These are phyloP conservation scores for Tremellales sp. DNA, from an alignment of 1,284 basidiomycete species.

Conservation along the genomic window DNA sequence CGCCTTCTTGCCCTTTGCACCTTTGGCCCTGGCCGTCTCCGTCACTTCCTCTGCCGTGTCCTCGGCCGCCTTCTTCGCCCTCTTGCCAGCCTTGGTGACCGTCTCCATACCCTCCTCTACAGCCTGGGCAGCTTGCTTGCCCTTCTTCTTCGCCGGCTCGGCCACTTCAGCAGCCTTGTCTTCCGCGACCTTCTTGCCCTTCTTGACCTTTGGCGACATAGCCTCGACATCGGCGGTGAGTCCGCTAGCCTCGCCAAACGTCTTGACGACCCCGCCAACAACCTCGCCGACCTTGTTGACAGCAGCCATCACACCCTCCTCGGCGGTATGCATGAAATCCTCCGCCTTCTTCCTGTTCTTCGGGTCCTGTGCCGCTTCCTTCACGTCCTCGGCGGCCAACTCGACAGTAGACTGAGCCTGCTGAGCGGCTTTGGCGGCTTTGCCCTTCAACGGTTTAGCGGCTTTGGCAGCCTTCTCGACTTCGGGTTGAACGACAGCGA, in stretches of 20 bases:
- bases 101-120: constrained; percentile 8
- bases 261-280: constrained; percentile 31
- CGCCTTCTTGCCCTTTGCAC: constrained; percentile 13
- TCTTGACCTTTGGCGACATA: constrained; percentile 8
- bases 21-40: constrained; percentile 12
- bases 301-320: constrained; percentile 24
- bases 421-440: constrained; percentile 19
- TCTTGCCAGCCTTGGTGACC: constrained; percentile 9
- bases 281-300: constrained; percentile 44
- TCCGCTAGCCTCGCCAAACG: constrained; percentile 33
- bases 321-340: constrained; percentile 35
- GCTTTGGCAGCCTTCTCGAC: constrained; percentile 24
- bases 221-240: constrained; percentile 11
- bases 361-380: constrained; percentile 23
- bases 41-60: constrained; percentile 9
- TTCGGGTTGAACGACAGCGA: constrained; percentile 18
- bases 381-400: constrained; percentile 12
- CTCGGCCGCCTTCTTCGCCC: constrained; percentile 10
- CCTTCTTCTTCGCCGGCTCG: constrained; percentile 13
- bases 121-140: constrained; percentile 13
- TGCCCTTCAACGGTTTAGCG: constrained; percentile 16
- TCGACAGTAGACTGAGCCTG: constrained; percentile 11
- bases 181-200: constrained; percentile 7
- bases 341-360: constrained; percentile 44
- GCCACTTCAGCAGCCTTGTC: constrained; percentile 6